Conservation (phyloP, 139 green algal genomes). For the Klebsormidium nitens region DNA sequence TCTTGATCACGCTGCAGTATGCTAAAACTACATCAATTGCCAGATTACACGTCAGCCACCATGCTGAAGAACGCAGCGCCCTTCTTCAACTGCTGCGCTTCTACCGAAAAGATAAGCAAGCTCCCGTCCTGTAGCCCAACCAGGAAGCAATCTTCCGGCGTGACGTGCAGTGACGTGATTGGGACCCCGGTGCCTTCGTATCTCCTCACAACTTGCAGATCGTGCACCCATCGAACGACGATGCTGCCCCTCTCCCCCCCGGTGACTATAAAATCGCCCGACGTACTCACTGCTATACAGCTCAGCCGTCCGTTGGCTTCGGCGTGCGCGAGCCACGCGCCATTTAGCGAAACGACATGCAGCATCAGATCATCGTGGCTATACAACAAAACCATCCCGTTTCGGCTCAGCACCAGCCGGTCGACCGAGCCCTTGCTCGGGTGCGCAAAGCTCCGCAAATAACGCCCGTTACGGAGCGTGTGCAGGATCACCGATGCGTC, state of each 20-base stretch:
- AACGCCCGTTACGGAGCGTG: slow-evolving; percentile 48
- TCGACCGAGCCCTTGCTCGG: neutral
- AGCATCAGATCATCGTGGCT: slow-evolving; percentile 13
- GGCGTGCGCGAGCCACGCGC: neutral
- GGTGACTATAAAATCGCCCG: slow-evolving; percentile 25
- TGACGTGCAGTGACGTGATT: slow-evolving; percentile 15
- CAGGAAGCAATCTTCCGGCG: slow-evolving; percentile 26
- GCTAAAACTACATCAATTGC: no score
- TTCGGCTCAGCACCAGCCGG: neutral
- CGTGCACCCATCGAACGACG: slow-evolving; percentile 18
- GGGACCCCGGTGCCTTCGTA: slow-evolving; percentile 9
- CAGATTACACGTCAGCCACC: no score
- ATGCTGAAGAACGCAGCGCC: no score
- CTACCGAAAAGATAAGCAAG: slow-evolving; percentile 18
- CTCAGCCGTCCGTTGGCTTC: slow-evolving; percentile 11
- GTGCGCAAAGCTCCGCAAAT: slow-evolving; percentile 39
- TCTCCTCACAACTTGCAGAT: slow-evolving; percentile 1
- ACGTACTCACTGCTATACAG: slow-evolving; percentile 1
- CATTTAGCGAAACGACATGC: slow-evolving; percentile 8
- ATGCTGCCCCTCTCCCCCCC: slow-evolving; percentile 8
- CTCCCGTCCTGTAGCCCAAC: slow-evolving; percentile 16
- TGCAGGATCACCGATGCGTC: slow-evolving; percentile 57
- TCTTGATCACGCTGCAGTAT: no score
- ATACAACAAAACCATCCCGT: slow-evolving; percentile 21
- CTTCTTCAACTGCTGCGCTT: slow-evolving; percentile 12